Base-by-base conservation (phyloP, 2,329 filamentous ascomycete species). In the Fusarium nelsonii region DNA sequence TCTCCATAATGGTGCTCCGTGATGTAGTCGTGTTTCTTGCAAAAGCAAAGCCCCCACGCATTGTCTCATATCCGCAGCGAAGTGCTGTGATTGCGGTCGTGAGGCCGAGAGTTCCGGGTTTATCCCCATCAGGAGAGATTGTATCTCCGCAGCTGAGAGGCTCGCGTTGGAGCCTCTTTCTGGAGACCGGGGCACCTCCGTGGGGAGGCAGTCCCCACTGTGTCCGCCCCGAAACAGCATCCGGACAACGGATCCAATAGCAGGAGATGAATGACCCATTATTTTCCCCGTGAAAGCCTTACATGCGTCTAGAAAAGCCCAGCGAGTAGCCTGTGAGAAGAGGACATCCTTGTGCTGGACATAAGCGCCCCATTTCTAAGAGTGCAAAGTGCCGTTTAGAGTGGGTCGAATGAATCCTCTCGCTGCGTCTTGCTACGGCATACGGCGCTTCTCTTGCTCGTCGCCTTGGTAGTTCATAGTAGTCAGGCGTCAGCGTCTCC, bases 181-280 rank as follows among this genome's bases (percentile, higher is more conserved):
- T 58, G 40, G 51, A 53, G 46, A 45, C 54, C 52, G 48, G 58
- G 65, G 68, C 50, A 40, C 55, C 58, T 68, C 70, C 70, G 60
- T 73, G 51, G 69, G 58, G 67, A 68, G 28, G 33, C 30, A 39
- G 46, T 37, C 54, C 58, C 67, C 67, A 58, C 67, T 15, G 50
- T 60, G 50, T 70, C 67, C 67, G 67, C 67, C 51, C 67, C 67
- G 67, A 70, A 54, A 58, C 58, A 67, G 26, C 43, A 70, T 50
- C 54, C 58, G 63, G 67, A 68, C 58, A 26, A 20, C 67, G 67
- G 67, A 56, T 18, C 67, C 63, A 70, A 68, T 70, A 18, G 32
- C 14, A 54, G 39, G 4, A 39, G 33, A 23, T 34, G 39, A 53
- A 40, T 52, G 66, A 66, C 53, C 66, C 59, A 23, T 57, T 49